Evolutionary conservation across 1,139 yeast genomes (phyloP), one percentile per base, ranked within the genome.

Genomic region (Kurtzmaniella quercitrusa): DNA sequence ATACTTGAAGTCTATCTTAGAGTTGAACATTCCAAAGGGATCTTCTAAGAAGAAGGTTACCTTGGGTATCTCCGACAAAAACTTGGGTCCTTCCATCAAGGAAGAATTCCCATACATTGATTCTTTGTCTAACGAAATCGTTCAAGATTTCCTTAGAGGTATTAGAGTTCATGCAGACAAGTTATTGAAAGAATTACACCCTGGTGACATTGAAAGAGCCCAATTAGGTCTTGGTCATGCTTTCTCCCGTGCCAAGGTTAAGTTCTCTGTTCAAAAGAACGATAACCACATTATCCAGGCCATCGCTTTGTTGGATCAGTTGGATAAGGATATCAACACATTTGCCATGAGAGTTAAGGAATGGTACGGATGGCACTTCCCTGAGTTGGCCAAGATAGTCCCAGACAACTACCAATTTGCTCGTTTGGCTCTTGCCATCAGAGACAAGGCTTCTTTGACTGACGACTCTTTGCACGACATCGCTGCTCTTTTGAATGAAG

Each of bases 301-400:
- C 45, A 93, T 93, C 73, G 98, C 98, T 31, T 75, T 94, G 54
- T 79, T 93, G 62, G 99, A 93, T 62, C 96, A 94, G 65, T 81
- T 93, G 61, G 98, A 93, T 73, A 93, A 93, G 73, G 98, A 94
- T 66, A 79, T 93, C 60, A 93, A 93, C 75, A 94, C 98, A 43
- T 93, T 88, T 61, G 93, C 98, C 55, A 93, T 93, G 99, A 84
- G 99, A 75, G 81, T 82, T 65, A 91, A 91, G 75, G 99, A 93
- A 75, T 93, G 99, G 99, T 93, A 94, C 72, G 98, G 98, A 53
- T 93, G 99, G 99, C 99, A 93, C 68, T 94, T 93, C 82, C 99
- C 99, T 38, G 99, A 93, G 73, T 81, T 93, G 80, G 96, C 96
- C 61, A 93, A 93, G 78, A 89, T 93, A 64, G 90, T 91, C 56